phyloP scores from a whole-genome alignment of 768 basidiomycete genomes.

The Tulasnella sp. region DNA sequence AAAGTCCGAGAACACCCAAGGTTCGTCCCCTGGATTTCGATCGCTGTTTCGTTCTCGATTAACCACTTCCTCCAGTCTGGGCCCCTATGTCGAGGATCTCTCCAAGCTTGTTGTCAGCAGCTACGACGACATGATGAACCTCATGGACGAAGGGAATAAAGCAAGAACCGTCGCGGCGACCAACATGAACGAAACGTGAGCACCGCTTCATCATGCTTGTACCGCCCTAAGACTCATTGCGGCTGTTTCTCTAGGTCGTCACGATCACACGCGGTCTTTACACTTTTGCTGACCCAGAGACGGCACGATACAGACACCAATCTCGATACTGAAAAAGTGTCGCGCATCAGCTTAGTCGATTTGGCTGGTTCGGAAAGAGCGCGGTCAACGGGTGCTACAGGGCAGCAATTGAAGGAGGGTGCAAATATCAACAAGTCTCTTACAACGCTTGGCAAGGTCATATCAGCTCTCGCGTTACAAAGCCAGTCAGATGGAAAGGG shows the following conservation, averaged over 20 bases:
- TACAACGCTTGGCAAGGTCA: constrained; percentile 97
- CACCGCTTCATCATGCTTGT: constrained; percentile 23
- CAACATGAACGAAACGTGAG: constrained; percentile 98
- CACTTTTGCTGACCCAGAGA: constrained; percentile 90
- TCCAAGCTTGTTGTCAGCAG: constrained; percentile 87
- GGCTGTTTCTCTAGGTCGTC: constrained; percentile 60
- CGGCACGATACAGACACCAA: constrained; percentile 77
- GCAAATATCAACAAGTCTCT: constrained; percentile 99
- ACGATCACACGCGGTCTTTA: constrained; percentile 97
- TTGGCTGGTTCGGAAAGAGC: constrained; percentile 96
- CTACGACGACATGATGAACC: constrained; percentile 96
- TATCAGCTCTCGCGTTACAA: constrained; percentile 75
- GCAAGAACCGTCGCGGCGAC: constrained; percentile 97
- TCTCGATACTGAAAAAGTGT: constrained; percentile 97
- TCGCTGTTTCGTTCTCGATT: background rate
- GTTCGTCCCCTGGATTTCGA: constrained; percentile 27
- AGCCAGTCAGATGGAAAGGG: constrained; percentile 55
- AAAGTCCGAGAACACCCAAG: constrained; percentile 96
- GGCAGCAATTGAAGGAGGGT: constrained; percentile 92
- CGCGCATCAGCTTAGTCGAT: constrained; percentile 94
- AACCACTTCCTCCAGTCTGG: constrained; percentile 44
- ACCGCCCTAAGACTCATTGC: background rate
- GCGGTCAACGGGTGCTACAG: constrained; percentile 96
- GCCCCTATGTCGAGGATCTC: constrained; percentile 98
- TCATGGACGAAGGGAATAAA: constrained; percentile 99